A percentile compares a stretch with the other conserved stretches of the same genome.
Evolutionary conservation across 345 rosid species (phyloP).

Genomic region (Isatis tinctoria): DNA sequence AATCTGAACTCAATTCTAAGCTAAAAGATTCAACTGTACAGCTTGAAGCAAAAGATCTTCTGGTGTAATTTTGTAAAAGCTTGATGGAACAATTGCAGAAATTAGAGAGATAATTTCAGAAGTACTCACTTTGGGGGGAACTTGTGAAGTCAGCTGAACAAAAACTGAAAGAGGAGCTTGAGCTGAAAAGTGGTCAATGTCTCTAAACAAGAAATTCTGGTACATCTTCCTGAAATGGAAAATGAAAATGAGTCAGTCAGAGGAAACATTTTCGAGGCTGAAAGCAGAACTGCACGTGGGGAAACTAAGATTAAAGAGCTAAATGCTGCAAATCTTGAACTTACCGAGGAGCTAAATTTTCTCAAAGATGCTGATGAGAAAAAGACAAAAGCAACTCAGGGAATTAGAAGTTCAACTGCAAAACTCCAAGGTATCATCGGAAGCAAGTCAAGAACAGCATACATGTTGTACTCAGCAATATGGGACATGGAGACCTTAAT

Average conservation of each 20-base stretch:
- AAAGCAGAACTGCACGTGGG: slow-evolving; percentile 62
- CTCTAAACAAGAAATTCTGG: slow-evolving; percentile 54
- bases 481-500: slow-evolving; percentile 99
- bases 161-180: slow-evolving; percentile 48
- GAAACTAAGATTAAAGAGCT: slow-evolving; percentile 67
- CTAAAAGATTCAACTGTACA: slow-evolving; percentile 45
- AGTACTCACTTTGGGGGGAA: slow-evolving; percentile 47
- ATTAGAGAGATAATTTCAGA: slow-evolving; percentile 41
- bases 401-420: slow-evolving; percentile 63
- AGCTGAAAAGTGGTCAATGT: slow-evolving; percentile 43
- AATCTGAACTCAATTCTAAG: slow-evolving; percentile 49
- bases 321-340: slow-evolving; percentile 64
- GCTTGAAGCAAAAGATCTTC: slow-evolving; percentile 45
- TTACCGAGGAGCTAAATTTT: slow-evolving; percentile 72
- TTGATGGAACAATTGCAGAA: slow-evolving; percentile 48
- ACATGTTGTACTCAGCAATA: slow-evolving; percentile 88
- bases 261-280: slow-evolving; percentile 63
- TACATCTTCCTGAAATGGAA: slow-evolving; percentile 74
- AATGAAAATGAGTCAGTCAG: slow-evolving; percentile 52
- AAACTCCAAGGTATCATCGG: slow-evolving; percentile 69
- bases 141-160: slow-evolving; percentile 55
- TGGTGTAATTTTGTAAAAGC: slow-evolving; percentile 47
- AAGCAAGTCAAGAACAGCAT: slow-evolving; percentile 93
- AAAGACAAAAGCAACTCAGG: slow-evolving; percentile 65
- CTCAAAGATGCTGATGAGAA: slow-evolving; percentile 59